Percentiles rank a stretch among this genome's conserved stretches.
These are phyloP conservation scores for Colletotrichum agaves DNA, from an alignment of 2,329 filamentous ascomycete genomes.

Conservation along the genomic window DNA sequence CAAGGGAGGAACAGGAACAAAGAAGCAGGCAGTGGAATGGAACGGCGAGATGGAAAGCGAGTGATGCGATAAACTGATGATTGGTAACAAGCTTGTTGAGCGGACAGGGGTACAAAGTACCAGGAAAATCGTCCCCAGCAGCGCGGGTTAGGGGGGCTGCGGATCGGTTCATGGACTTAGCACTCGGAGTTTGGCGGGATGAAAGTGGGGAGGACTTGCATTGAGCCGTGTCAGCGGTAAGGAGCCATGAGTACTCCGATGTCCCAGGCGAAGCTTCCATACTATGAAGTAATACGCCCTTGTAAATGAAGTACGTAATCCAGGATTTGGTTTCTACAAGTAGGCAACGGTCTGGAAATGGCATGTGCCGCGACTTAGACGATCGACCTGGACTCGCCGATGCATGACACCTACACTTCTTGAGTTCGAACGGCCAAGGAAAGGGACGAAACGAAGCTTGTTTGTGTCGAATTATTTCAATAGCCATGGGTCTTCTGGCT, in stretches of 20 bases:
- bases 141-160: conserved; percentile 8
- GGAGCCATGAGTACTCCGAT: conserved; percentile 15
- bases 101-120: conserved; percentile 15
- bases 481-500: not conserved
- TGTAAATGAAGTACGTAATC: not conserved
- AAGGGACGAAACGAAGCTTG: conserved; percentile 7
- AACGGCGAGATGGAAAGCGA: not conserved
- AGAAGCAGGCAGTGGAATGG: not conserved
- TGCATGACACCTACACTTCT: conserved; percentile 18
- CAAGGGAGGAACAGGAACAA: not conserved
- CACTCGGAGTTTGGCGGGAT: conserved; percentile 36
- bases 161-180: conserved; percentile 35
- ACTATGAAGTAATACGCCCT: not conserved
- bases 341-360: not conserved
- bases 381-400: not conserved
- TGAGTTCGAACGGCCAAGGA: not conserved
- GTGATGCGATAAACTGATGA: no score
- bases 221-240: conserved; percentile 30
- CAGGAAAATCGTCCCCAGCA: not conserved
- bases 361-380: not conserved
- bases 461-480: conserved; percentile 3
- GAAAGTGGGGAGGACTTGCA: conserved; percentile 25
- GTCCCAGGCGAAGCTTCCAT: conserved; percentile 8
- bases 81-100: conserved; percentile 31
- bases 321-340: not conserved